These are phyloP conservation scores for Aureobasidium subglaciale DNA, from an alignment of 2,329 filamentous ascomycete genomes.

Conservation along the genomic window DNA sequence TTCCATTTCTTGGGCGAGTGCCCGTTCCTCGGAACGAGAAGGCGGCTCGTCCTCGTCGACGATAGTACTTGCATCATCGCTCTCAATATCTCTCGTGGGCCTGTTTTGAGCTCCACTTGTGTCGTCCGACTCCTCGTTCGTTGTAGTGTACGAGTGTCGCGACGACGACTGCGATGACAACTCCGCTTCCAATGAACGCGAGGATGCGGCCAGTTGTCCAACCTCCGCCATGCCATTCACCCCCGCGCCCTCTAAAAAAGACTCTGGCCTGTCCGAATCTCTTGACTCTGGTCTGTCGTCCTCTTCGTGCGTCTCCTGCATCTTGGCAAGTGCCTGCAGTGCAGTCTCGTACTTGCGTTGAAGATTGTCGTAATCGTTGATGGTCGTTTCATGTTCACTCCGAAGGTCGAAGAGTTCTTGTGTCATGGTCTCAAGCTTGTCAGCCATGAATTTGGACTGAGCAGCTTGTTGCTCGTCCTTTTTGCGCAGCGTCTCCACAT, in stretches of 20 bases:
- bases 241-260: constrained; percentile 76
- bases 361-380: constrained; percentile 74
- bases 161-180: constrained; percentile 81
- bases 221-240: constrained; percentile 64
- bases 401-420: constrained; percentile 87
- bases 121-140: constrained; percentile 37
- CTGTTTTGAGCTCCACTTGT: constrained; percentile 55
- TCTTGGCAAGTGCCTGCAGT: constrained; percentile 69
- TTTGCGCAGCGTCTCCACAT: neutral
- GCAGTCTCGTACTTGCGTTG: constrained; percentile 88
- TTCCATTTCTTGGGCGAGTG: constrained; percentile 56
- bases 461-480: constrained; percentile 21
- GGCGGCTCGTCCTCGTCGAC: constrained; percentile 15
- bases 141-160: constrained; percentile 22
- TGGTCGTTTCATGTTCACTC: constrained; percentile 78
- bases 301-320: constrained; percentile 71
- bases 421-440: constrained; percentile 85
- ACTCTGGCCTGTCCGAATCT: constrained; percentile 50
- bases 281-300: constrained; percentile 48
- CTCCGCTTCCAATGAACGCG: constrained; percentile 89
- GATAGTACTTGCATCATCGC: constrained; percentile 25
- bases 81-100: constrained; percentile 35
- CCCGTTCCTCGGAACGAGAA: constrained; percentile 18
- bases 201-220: constrained; percentile 61
- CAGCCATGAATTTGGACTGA: constrained; percentile 79